Evolutionary conservation across 139 green algal genomes (phyloP).

Genomic region (Tetradesmus lagerheimii): DNA sequence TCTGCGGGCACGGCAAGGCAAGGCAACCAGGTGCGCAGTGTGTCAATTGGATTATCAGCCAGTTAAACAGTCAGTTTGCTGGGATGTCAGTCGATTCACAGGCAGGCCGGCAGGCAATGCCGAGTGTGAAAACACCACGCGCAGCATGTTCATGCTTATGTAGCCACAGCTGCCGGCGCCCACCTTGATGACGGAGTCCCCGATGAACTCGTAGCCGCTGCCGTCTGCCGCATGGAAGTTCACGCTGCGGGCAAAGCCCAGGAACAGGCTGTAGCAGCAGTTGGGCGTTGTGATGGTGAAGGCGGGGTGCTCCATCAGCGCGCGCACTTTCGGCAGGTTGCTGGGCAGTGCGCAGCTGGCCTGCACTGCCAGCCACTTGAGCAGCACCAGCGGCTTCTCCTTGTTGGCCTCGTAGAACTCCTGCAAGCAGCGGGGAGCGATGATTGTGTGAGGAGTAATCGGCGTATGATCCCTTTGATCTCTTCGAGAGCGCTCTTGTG

Average conservation of each 20-base stretch:
- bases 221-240: conserved; percentile 98
- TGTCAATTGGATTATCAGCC: too few species aligned
- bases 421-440: background rate
- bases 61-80: too few species aligned
- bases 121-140: too few species aligned
- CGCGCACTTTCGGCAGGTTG: conserved; percentile 83
- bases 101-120: too few species aligned
- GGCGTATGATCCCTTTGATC: background rate
- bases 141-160: too few species aligned
- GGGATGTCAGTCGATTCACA: too few species aligned
- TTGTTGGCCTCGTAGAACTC: conserved; percentile 91
- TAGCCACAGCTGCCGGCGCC: background rate
- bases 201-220: conserved; percentile 95
- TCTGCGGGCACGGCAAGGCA: conserved; percentile 12
- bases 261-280: conserved; percentile 85
- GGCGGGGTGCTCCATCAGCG: conserved; percentile 81
- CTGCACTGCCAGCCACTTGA: conserved; percentile 94
- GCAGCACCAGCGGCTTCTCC: conserved; percentile 90
- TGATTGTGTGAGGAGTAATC: background rate
- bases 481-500: too few species aligned
- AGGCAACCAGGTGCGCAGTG: too few species aligned
- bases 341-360: conserved; percentile 77
- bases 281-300: conserved; percentile 98
- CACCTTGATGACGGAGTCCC: conserved; percentile 86
- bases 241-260: conserved; percentile 77